A percentile compares a stretch with the other conserved stretches of the same genome.
Evolutionary conservation across 306 rosid species (phyloP).

Genomic region (cucumber (Cucumis sativus)): DNA sequence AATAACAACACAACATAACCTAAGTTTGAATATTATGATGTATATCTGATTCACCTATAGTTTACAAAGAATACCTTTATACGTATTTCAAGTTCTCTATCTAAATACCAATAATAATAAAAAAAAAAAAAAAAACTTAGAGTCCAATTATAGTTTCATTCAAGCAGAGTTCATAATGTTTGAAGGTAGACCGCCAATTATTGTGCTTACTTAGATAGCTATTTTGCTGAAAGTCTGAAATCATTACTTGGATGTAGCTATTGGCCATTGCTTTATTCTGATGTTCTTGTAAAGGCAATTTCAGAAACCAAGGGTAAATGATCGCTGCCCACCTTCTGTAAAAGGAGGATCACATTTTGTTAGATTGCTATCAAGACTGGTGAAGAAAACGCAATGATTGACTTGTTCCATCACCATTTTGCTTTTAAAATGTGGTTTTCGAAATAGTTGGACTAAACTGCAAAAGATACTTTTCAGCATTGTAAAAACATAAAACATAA

Average conservation of each 20-base stretch:
- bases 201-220: background rate
- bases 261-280: conserved; percentile 2
- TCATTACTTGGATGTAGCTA: background rate
- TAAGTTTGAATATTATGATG: background rate
- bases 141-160: background rate
- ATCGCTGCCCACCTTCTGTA: conserved; percentile 76
- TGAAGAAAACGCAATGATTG: background rate
- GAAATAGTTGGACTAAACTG: background rate
- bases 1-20: background rate
- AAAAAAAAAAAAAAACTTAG: background rate
- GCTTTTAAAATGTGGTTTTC: background rate
- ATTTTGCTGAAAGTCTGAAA: background rate
- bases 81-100: background rate
- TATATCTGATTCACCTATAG: background rate
- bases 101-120: background rate
- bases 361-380: background rate
- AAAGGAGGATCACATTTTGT: background rate
- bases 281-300: conserved; percentile 40
- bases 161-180: background rate
- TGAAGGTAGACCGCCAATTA: background rate
- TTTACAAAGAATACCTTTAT: background rate
- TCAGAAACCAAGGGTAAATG: conserved; percentile 75
- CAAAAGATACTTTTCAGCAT: background rate
- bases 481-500: background rate
- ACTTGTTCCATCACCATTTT: background rate